These are phyloP conservation scores for Grifola frondosa DNA, from an alignment of 1,284 basidiomycete species.

Conservation along the genomic window DNA sequence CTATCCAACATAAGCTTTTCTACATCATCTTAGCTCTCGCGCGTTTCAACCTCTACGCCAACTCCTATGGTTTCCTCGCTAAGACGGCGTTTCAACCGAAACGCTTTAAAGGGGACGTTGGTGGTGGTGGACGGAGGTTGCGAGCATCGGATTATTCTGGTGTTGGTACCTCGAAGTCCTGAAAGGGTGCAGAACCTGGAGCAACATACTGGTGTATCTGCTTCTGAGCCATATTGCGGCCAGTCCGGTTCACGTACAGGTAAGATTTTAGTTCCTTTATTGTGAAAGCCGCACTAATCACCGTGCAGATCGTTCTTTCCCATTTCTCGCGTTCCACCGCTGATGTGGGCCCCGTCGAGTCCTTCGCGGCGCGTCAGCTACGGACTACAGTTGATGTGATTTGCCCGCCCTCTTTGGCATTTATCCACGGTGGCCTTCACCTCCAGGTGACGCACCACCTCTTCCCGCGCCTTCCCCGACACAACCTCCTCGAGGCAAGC, in stretches of 20 bases:
- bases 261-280: conserved; percentile 27
- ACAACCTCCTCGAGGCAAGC: conserved; percentile 86
- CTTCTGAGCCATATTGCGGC: conserved; percentile 79
- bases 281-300: conserved; percentile 6
- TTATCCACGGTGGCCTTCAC: conserved; percentile 91
- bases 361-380: conserved; percentile 90
- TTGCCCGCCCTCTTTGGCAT: conserved; percentile 81
- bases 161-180: conserved; percentile 74
- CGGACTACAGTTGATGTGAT: conserved; percentile 96
- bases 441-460: conserved; percentile 97
- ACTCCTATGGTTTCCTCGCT: conserved; percentile 81
- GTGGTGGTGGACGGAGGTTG: conserved; percentile 73
- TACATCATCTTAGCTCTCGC: conserved; percentile 91
- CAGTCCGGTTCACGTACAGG: conserved; percentile 86
- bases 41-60: conserved; percentile 93
- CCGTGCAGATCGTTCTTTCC: conserved; percentile 88
- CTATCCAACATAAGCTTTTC: conserved; percentile 90
- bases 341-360: conserved; percentile 89
- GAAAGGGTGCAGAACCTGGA: conserved; percentile 67
- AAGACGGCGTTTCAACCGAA: conserved; percentile 60
- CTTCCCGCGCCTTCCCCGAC: conserved; percentile 92
- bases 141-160: conserved; percentile 76
- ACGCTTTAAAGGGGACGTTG: conserved; percentile 63
- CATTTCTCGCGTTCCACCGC: conserved; percentile 96
- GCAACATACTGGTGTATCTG: conserved; percentile 65